Conservation (phyloP, 495 filamentous ascomycete species). For the Opeltia flavorubescens region DNA sequence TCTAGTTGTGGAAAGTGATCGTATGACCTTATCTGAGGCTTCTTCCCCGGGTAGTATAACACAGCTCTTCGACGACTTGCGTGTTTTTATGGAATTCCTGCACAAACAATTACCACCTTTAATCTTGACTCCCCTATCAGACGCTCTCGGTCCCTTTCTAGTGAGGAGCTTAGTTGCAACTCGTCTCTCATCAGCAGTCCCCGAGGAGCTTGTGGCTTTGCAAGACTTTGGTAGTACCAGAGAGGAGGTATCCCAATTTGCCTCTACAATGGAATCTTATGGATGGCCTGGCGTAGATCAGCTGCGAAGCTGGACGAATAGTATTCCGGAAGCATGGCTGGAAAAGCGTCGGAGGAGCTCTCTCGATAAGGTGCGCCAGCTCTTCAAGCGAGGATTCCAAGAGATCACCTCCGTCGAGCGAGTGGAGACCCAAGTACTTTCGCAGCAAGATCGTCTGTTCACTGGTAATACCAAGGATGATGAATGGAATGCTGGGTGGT, state of each 20-base stretch:
- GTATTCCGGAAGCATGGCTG: constrained; percentile 71
- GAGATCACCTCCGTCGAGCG: constrained; percentile 56
- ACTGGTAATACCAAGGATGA: constrained; percentile 38
- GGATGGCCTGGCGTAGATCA: constrained; percentile 55
- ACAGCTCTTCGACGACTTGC: constrained; percentile 44
- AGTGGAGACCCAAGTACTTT: constrained; percentile 69
- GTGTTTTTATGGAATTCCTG: constrained; percentile 49
- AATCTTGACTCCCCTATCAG: constrained; percentile 46
- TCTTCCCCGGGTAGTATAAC: constrained; percentile 6
- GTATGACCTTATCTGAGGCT: constrained; percentile 10
- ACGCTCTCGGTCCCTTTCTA: constrained; percentile 51
- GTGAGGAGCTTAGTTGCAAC: constrained; percentile 48
- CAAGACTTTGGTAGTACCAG: constrained; percentile 52
- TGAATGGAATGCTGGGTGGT: constrained; percentile 70
- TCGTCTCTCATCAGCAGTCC: constrained; percentile 67
- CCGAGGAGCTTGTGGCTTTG: constrained; percentile 54
- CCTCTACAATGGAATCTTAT: constrained; percentile 41
- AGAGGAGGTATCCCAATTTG: constrained; percentile 45
- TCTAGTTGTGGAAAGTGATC: constrained; percentile 16
- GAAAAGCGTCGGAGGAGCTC: constrained; percentile 66
- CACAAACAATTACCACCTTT: constrained; percentile 47
- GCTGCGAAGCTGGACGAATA: constrained; percentile 66
- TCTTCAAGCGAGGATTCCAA: constrained; percentile 49
- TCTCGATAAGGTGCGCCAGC: constrained; percentile 55
- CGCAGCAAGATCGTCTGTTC: constrained; percentile 49